Percentiles rank a stretch among this genome's conserved stretches.
phyloP scores from a whole-genome alignment of 2,329 filamentous ascomycete genomes.

The Periconia macrospinosa region DNA sequence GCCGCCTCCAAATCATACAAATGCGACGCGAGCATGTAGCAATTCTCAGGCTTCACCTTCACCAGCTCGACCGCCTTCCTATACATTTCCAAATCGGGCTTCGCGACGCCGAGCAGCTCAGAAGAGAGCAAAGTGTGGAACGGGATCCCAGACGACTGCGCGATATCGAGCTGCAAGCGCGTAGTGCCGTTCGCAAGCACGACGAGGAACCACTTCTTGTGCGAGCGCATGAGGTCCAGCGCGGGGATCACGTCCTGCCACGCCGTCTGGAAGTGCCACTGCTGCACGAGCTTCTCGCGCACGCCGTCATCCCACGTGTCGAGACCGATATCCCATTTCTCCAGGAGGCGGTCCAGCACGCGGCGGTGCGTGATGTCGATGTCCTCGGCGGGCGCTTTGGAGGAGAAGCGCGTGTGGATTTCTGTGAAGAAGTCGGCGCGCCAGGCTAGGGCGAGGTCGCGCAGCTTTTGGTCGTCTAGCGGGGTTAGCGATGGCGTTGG shows the following conservation, averaged over 20 bases:
- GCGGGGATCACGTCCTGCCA: conserved; percentile 56
- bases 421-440: conserved; percentile 54
- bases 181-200: conserved; percentile 60
- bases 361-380: conserved; percentile 55
- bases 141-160: conserved; percentile 48
- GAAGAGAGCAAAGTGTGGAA: conserved; percentile 59
- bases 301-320: conserved; percentile 17
- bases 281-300: conserved; percentile 29
- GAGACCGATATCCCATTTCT: conserved; percentile 14
- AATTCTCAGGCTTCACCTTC: conserved; percentile 49
- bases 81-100: conserved; percentile 54
- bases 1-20: conserved; percentile 57
- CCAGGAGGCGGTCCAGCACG: conserved; percentile 45
- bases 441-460: conserved; percentile 54
- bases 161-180: conserved; percentile 57
- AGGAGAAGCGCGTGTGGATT: conserved; percentile 44
- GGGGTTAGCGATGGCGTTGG: conserved; percentile 7
- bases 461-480: conserved; percentile 6
- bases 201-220: conserved; percentile 42
- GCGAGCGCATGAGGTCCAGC: conserved; percentile 45
- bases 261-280: conserved; percentile 55
- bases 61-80: conserved; percentile 50
- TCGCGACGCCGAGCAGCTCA: conserved; percentile 49
- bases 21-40: conserved; percentile 58
- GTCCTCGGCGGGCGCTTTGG: conserved; percentile 47